A percentile compares a stretch with the other conserved stretches of the same genome.
Evolutionary conservation across 177 flowering plant genomes (phyloP).

Genomic region (Telopea speciosissima): DNA sequence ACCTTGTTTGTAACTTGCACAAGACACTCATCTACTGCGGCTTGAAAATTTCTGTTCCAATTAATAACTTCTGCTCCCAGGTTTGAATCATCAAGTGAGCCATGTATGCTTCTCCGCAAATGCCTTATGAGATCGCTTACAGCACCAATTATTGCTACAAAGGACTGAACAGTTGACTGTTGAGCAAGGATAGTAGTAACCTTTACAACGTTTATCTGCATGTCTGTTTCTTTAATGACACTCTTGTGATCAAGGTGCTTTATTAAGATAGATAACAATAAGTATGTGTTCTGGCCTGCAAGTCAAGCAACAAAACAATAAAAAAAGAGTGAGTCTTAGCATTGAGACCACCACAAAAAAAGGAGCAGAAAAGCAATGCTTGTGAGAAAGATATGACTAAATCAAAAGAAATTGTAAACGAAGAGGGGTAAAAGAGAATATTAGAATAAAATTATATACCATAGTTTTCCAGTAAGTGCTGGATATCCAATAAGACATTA

Average conservation of each 20-base stretch:
- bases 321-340: constrained; percentile 5
- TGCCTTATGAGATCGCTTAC: constrained; percentile 80
- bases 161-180: constrained; percentile 54
- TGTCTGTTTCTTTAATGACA: constrained; percentile 71
- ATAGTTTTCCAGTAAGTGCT: constrained; percentile 57
- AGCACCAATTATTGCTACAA: constrained; percentile 73
- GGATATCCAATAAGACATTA: constrained; percentile 76
- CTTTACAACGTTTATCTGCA: constrained; percentile 79
- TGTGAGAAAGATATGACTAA: background rate
- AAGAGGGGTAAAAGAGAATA: background rate
- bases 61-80: constrained; percentile 52
- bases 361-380: background rate
- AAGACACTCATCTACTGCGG: constrained; percentile 84
- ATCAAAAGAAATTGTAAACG: background rate
- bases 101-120: constrained; percentile 76
- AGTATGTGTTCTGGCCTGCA: constrained; percentile 77
- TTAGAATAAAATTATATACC: constrained; percentile 33
- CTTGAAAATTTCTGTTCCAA: constrained; percentile 57
- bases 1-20: constrained; percentile 70
- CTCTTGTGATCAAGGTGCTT: constrained; percentile 95
- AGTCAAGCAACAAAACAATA: constrained; percentile 4
- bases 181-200: constrained; percentile 61
- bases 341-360: background rate
- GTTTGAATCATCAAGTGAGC: constrained; percentile 63
- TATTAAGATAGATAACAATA: constrained; percentile 64